A percentile compares a stretch with the other conserved stretches of the same genome.
Evolutionary conservation across 2,329 filamentous ascomycete species (phyloP).

Genomic region (Ophiostoma novo-ulmi): DNA sequence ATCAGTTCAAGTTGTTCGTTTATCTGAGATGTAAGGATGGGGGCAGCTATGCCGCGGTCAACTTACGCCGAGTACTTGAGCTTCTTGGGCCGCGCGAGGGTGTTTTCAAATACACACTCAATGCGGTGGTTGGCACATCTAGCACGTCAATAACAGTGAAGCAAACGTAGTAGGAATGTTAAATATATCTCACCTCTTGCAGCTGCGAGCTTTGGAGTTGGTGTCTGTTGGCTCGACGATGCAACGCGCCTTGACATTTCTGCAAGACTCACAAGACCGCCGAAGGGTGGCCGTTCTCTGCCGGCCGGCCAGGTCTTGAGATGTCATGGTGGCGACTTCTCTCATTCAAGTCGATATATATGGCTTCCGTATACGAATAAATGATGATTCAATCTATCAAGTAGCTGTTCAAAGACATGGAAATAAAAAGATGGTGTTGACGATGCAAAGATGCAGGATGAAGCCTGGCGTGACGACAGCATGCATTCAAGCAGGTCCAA

Average conservation of each 20-base stretch:
- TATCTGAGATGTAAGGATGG: background rate
- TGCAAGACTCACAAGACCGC: slow-evolving; percentile 29
- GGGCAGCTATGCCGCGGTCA: background rate
- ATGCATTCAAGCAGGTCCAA: background rate
- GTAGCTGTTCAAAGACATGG: no score
- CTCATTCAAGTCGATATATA: background rate
- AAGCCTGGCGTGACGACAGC: background rate
- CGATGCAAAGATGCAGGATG: background rate
- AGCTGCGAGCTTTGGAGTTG: slow-evolving; percentile 17
- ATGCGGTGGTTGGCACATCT: slow-evolving; percentile 25
- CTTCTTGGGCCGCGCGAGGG: slow-evolving; percentile 29
- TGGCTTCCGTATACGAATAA: background rate
- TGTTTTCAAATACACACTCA: slow-evolving; percentile 29
- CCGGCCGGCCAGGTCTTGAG: slow-evolving; percentile 14
- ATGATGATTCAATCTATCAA: no score
- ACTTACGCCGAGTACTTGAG: slow-evolving; percentile 28
- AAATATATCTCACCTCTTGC: slow-evolving; percentile 24
- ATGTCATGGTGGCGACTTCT: background rate
- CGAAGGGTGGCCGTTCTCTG: slow-evolving; percentile 27
- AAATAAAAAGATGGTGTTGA: background rate
- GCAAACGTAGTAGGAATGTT: background rate
- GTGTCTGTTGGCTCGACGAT: slow-evolving; percentile 21
- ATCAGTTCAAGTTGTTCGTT: background rate
- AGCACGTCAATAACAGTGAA: background rate
- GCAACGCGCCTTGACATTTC: slow-evolving; percentile 29